phyloP scores from a whole-genome alignment of 306 rosid species.

The Corylus avellana region DNA sequence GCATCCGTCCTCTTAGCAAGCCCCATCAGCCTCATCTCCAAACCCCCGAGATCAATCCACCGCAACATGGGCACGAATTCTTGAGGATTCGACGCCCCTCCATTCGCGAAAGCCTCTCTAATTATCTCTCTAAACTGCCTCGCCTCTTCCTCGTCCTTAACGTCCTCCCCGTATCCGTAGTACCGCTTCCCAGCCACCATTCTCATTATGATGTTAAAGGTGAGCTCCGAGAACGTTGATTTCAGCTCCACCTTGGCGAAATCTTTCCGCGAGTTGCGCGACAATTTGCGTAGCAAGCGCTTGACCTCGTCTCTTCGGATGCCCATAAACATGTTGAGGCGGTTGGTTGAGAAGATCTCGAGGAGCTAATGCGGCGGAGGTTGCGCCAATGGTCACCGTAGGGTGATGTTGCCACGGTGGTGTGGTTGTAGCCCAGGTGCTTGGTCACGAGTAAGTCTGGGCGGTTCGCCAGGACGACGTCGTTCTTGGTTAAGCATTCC shows the following conservation, averaged over 20 bases:
- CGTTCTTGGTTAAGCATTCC: slow-evolving; percentile 76
- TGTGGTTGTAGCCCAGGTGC: slow-evolving; percentile 32
- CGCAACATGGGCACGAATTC: slow-evolving; percentile 48
- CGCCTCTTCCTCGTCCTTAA: slow-evolving; percentile 43
- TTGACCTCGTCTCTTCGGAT: slow-evolving; percentile 48
- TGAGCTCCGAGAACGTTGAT: slow-evolving; percentile 40
- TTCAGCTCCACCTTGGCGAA: slow-evolving; percentile 41
- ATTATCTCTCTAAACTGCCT: slow-evolving; percentile 37
- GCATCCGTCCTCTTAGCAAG: slow-evolving; percentile 36
- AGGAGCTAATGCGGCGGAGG: slow-evolving; percentile 64
- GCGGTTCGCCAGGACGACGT: slow-evolving; percentile 59
- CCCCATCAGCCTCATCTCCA: slow-evolving; percentile 8
- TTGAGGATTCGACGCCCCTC: slow-evolving; percentile 29
- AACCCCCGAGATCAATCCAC: slow-evolving; percentile 37
- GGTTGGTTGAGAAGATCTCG: slow-evolving; percentile 54
- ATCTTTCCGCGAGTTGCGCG: background rate
- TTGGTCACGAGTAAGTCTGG: background rate
- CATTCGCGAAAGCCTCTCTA: slow-evolving; percentile 16
- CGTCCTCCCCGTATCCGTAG: slow-evolving; percentile 40
- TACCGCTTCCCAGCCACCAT: slow-evolving; percentile 76
- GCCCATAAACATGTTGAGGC: slow-evolving; percentile 30
- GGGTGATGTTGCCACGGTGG: slow-evolving; percentile 30
- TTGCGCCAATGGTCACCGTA: slow-evolving; percentile 86
- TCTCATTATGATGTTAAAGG: slow-evolving; percentile 60
- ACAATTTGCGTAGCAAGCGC: slow-evolving; percentile 35